Conservation (phyloP, 371 early-diverging fungal species). For the Batrachochytrium dendrobatidis region DNA sequence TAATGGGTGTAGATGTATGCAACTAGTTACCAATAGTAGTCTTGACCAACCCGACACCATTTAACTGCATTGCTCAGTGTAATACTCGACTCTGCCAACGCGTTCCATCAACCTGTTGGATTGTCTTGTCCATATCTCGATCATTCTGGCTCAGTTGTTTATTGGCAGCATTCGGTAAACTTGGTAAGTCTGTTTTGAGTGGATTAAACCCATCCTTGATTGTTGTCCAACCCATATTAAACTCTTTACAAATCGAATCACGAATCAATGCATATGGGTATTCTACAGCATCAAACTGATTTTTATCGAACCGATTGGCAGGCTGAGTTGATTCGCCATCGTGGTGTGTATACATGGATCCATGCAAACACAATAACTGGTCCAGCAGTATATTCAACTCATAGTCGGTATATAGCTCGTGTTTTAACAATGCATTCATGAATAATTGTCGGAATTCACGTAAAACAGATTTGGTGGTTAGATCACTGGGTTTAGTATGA, state of each 20-base stretch:
- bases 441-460: slow-evolving; percentile 7
- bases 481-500: background rate
- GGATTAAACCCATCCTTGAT: background rate
- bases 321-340: background rate
- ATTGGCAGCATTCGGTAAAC: no score
- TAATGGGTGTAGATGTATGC: no score
- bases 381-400: slow-evolving; percentile 10
- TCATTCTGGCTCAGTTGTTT: no score
- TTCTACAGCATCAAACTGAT: background rate
- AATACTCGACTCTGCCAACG: no score
- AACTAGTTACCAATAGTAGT: no score
- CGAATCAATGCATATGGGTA: slow-evolving; percentile 1
- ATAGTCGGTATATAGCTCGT: slow-evolving; percentile 8
- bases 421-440: slow-evolving; percentile 10
- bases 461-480: background rate
- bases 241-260: background rate
- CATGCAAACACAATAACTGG: background rate
- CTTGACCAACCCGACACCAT: no score
- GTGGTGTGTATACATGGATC: background rate
- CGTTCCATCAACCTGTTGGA: no score
- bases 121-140: no score
- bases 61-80: no score
- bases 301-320: background rate
- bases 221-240: background rate
- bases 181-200: background rate